A percentile compares a stretch with the other conserved stretches of the same genome.
Conservation (phyloP, 2,329 filamentous ascomycete species). For the Didymella exigua region DNA sequence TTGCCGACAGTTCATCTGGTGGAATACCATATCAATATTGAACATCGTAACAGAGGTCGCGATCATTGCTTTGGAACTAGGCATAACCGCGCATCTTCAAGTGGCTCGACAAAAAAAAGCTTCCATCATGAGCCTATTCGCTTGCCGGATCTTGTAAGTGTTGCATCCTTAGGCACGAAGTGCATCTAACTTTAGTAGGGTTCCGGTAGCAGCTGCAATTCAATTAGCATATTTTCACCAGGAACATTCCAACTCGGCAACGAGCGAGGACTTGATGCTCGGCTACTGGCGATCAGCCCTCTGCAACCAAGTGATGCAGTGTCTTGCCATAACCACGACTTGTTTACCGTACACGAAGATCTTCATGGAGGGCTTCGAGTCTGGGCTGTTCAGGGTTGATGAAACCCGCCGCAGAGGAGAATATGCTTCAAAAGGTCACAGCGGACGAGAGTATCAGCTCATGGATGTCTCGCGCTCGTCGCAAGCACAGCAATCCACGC, state of each 20-base stretch:
- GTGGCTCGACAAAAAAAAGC: constrained; percentile 22
- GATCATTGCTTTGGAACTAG: constrained; percentile 29
- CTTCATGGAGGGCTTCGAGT: constrained; percentile 39
- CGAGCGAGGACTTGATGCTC: constrained; percentile 29
- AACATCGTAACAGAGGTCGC: constrained; percentile 30
- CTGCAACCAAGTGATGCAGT: constrained; percentile 33
- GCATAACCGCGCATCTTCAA: constrained; percentile 24
- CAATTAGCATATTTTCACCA: constrained; percentile 26
- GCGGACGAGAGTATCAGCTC: constrained; percentile 21
- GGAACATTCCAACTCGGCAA: constrained; percentile 14
- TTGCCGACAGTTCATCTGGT: constrained; percentile 24
- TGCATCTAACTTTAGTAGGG: constrained; percentile 13
- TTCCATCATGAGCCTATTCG: constrained; percentile 27
- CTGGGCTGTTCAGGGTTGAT: constrained; percentile 30
- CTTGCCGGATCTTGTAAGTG: constrained; percentile 26
- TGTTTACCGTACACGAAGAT: constrained; percentile 38
- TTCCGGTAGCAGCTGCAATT: constrained; percentile 19
- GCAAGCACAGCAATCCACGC: constrained; percentile 1
- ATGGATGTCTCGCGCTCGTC: constrained; percentile 24
- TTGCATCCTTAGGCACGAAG: not conserved
- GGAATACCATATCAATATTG: constrained; percentile 19
- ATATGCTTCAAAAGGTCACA: constrained; percentile 16
- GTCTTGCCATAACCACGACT: constrained; percentile 34
- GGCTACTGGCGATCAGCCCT: constrained; percentile 36
- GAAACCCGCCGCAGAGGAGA: constrained; percentile 23